Evolutionary conservation across 2,329 filamentous ascomycete species (phyloP).

Genomic region (Purpureocillium takamizusanense): DNA sequence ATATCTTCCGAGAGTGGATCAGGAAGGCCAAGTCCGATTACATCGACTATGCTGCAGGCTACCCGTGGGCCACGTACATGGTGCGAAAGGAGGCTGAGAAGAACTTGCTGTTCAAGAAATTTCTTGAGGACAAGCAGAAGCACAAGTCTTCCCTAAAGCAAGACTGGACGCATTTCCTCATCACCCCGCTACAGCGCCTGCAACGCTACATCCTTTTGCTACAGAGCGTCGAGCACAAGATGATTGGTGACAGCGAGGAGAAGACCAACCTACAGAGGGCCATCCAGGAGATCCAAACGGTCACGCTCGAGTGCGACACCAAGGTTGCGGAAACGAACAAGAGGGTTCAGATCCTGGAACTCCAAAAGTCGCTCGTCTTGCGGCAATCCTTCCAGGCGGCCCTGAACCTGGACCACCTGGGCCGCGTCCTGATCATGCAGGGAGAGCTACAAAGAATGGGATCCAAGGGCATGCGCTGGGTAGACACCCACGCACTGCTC

Average conservation of each 20-base stretch:
- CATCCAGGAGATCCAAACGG: constrained; percentile 82
- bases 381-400: constrained; percentile 83
- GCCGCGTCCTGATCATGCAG: constrained; percentile 77
- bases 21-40: constrained; percentile 84
- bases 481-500: constrained; percentile 85
- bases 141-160: constrained; percentile 75
- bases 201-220: constrained; percentile 85
- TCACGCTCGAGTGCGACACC: constrained; percentile 83
- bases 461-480: constrained; percentile 81
- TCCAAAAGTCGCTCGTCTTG: constrained; percentile 74
- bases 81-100: constrained; percentile 76
- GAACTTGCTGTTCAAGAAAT: constrained; percentile 79
- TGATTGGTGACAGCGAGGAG: constrained; percentile 76
- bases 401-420: constrained; percentile 88
- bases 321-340: constrained; percentile 89
- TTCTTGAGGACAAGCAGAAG: constrained; percentile 70
- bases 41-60: constrained; percentile 83
- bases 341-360: constrained; percentile 80
- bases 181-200: constrained; percentile 83
- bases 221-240: constrained; percentile 74
- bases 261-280: constrained; percentile 76
- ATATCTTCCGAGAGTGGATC: constrained; percentile 98
- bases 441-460: constrained; percentile 86
- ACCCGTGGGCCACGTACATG: constrained; percentile 73
- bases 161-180: constrained; percentile 90